Evolutionary conservation across 2,329 filamentous ascomycete genomes (phyloP), one percentile per base, ranked within the genome.

Genomic region (Trichophyton mentagrophytes): DNA sequence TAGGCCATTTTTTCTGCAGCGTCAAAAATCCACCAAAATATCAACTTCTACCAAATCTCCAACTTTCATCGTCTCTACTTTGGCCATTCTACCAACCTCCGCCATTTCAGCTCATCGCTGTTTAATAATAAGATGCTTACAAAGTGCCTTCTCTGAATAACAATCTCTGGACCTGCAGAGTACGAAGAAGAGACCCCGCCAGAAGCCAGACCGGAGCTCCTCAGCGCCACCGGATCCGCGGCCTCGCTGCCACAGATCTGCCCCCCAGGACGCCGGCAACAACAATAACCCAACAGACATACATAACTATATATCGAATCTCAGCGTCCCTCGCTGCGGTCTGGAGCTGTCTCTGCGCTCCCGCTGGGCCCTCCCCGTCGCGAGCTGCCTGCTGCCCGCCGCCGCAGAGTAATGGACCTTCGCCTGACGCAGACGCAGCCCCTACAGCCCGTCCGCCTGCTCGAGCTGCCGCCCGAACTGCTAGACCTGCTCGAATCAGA

Each of bases 381-480:
- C 27, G 27, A 7, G 27, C 27, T 30, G 27, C 27, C 27, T 30
- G 27, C 27, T 30, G 27, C 25, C 30, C 22, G 49, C 46, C 11
- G 46, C 46, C 11, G 46, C 46, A 53, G 49, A 53, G 49, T 33
- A 15, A 53, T 53, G 49, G 49, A 53, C 25, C 9, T 77, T 47
- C 68, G 72, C 4, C 74, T 78, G 65, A 76, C 74, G 17, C 69
- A 76, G 56, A 71, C 68, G 3, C 63, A 66, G n/a, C 71, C 71
- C 3, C 77, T 82, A 65, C 77, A 82, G 65, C 76, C 76, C 22
- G 80, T 85, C 68, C 78, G 81, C 44, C 73, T 86, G 36, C 75
- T 86, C 20, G 84, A 86, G 71, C 76, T 86, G 17, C 79, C 84
- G 11, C 72, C 81, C 1, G 80, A 83, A 38, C 67, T 86, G 40